Base-by-base conservation (phyloP, 2,329 filamentous ascomycete species). In the Fusarium palustre region DNA sequence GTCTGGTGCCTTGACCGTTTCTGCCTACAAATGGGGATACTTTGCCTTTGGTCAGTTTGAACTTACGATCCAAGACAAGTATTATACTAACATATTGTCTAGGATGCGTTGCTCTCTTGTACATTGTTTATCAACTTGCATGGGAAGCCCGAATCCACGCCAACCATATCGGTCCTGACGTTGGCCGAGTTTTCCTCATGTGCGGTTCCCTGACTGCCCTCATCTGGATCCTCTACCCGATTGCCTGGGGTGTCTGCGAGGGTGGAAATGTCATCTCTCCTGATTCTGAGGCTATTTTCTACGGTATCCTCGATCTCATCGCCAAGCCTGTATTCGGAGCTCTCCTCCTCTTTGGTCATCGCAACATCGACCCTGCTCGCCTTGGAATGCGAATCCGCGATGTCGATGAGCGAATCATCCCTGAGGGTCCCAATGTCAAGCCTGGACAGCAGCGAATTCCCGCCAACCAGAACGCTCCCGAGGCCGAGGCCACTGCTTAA, bases 251-350 rank as follows among this genome's bases (percentile, higher is more conserved):
- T 33, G 71, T 88, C 11, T 79, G 77, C 4, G 86, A 88, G 68
- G 86, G 85, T 38, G 84, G 84, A 31, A 86, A 87, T 75, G 65
- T 74, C 52, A 83, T 87, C 52, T 78, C 88, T 3, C 86, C 88
- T 0, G 90, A 92, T 73, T 87, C 86, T 0, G 90, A 92, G 74
- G 88, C 88, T 13, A 79, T 91, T 61, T 91, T 92, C 75, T 92
- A 92, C 74, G 88, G 89, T 42, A 79, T 91, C 5, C 82, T 92
- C 1, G 90, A 92, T 63, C 77, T 91, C 7, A 64, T 91, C 5
- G 85, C 89, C 9, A 92, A 91, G 79, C 87, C 88, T 0, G 81
- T 86, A 11, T 92, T 91, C 68, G 87, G 87, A 18, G 80, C 82
- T 15, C 74, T 91, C 1, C 82, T 92, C 2, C 79, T 92, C 50